Evolutionary conservation across 768 basidiomycete genomes (phyloP), one percentile per base, ranked within the genome.

Genomic region (Pleurotus pulmonarius): DNA sequence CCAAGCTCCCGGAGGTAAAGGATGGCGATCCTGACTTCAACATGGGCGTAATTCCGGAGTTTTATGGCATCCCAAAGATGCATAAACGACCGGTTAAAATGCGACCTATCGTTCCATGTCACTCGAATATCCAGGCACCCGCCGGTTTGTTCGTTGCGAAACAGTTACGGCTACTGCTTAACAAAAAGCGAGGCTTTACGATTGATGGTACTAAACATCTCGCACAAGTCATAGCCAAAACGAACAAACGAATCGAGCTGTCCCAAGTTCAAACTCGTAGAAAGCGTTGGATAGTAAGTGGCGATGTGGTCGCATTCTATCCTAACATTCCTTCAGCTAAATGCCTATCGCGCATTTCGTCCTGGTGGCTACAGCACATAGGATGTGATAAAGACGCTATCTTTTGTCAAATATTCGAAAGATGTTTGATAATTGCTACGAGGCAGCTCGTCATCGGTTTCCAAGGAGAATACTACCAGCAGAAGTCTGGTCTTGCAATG

Each of bases 261-360:
- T 44, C 46, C 53, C 37, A 56, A 13, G 18, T 34, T 12, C 29
- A 54, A 4, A 2, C 22, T 12, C 52, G 61, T 3, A 26, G 26
- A 26, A 49, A 56, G 16, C 61, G 44, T 18, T 70, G 40, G 24
- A 56, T 73, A 8, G 67, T 71, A 1, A 66, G 67, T 3, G 69
- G 71, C 25, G 70, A 73, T 59, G 65, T 73, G 41, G 68, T 70
- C 9, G 70, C 71, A 0, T 72, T 63, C 45, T 72, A 72, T 46
- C 70, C 71, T 0, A 68, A 69, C 38, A 60, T 71, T 4, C 58
- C 65, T 7, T 6, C 64, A 0, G 43, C 64, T 12, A 22, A 37
- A n/a, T 65, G 61, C 45, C 24, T 66, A 2, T 58, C 52, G n/a
- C 62, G 69, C n/a, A 60, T 64, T 6, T 18, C 34, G 6, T 52